Evolutionary conservation across 2,329 filamentous ascomycete genomes (phyloP).

Genomic region (Polychaeton citri): DNA sequence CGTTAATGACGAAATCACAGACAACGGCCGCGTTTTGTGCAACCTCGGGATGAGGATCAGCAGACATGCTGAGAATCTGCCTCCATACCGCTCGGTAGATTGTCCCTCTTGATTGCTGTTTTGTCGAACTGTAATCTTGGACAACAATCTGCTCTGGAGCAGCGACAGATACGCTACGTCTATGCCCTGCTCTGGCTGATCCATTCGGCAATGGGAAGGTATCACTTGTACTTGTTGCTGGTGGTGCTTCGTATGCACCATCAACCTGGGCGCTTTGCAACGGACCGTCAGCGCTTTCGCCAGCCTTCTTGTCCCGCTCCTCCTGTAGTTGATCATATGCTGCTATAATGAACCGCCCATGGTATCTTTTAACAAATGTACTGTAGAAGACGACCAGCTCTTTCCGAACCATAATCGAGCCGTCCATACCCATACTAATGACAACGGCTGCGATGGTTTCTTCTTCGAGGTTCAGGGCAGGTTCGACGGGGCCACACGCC

Average conservation of each 20-base stretch:
- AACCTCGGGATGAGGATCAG: conserved; percentile 89
- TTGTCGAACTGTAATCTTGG: conserved; percentile 39
- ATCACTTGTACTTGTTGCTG: not conserved
- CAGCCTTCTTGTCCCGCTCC: conserved; percentile 35
- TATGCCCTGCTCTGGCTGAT: conserved; percentile 2
- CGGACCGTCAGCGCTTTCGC: conserved; percentile 25
- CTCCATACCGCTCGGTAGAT: conserved; percentile 93
- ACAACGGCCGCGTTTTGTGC: conserved; percentile 74
- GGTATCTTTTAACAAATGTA: conserved; percentile 76
- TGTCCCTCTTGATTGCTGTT: conserved; percentile 58
- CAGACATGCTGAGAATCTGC: conserved; percentile 75
- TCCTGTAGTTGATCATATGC: conserved; percentile 84
- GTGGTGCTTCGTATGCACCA: not conserved
- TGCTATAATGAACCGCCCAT: conserved; percentile 81
- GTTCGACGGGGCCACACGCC: conserved; percentile 48
- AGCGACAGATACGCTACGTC: conserved; percentile 10
- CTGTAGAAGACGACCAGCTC: conserved; percentile 91
- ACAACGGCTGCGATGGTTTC: conserved; percentile 82
- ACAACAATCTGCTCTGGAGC: conserved; percentile 30
- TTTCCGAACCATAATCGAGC: conserved; percentile 84
- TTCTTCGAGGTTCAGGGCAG: conserved; percentile 35
- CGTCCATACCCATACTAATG: conserved; percentile 83
- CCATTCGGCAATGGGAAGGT: not conserved
- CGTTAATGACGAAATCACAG: conserved; percentile 71
- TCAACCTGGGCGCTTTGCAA: not conserved